phyloP scores from a whole-genome alignment of 2,329 filamentous ascomycete genomes.

The Penicillium sp. region DNA sequence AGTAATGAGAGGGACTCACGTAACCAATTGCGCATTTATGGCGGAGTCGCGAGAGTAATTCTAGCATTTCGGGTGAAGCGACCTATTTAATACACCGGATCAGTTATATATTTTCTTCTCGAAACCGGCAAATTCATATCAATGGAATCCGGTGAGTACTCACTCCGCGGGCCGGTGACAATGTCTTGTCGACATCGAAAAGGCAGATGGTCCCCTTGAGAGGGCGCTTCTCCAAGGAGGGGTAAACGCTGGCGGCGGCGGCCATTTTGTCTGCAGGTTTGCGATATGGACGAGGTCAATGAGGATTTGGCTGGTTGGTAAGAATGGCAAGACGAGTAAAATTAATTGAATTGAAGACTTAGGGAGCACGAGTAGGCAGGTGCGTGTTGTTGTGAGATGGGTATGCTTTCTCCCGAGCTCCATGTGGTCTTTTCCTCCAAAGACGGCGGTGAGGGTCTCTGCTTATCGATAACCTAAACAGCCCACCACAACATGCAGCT shows the following conservation, averaged over 20 bases:
- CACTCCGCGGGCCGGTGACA: slow-evolving; percentile 78
- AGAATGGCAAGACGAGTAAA: background rate
- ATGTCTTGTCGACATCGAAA: slow-evolving; percentile 93
- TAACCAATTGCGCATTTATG: slow-evolving; percentile 85
- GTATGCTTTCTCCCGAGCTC: slow-evolving; percentile 8
- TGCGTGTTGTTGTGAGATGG: slow-evolving; percentile 9
- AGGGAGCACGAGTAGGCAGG: background rate
- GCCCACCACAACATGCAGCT: background rate
- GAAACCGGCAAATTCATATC: background rate
- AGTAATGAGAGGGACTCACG: slow-evolving; percentile 35
- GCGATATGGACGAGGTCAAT: background rate
- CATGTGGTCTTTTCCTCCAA: background rate
- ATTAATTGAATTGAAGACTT: background rate
- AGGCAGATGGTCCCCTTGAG: slow-evolving; percentile 90
- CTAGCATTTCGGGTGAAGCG: slow-evolving; percentile 76
- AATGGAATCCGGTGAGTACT: slow-evolving; percentile 24
- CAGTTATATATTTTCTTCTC: background rate
- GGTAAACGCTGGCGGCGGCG: slow-evolving; percentile 47
- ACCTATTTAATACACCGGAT: slow-evolving; percentile 40
- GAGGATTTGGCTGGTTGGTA: background rate
- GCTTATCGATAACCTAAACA: slow-evolving; percentile 27
- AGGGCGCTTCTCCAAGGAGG: slow-evolving; percentile 75
- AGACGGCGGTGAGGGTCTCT: background rate
- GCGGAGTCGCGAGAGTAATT: slow-evolving; percentile 72
- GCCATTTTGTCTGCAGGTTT: slow-evolving; percentile 18